Evolutionary conservation across 1,284 basidiomycete species (phyloP).

Genomic region (Volvariella surrecta): DNA sequence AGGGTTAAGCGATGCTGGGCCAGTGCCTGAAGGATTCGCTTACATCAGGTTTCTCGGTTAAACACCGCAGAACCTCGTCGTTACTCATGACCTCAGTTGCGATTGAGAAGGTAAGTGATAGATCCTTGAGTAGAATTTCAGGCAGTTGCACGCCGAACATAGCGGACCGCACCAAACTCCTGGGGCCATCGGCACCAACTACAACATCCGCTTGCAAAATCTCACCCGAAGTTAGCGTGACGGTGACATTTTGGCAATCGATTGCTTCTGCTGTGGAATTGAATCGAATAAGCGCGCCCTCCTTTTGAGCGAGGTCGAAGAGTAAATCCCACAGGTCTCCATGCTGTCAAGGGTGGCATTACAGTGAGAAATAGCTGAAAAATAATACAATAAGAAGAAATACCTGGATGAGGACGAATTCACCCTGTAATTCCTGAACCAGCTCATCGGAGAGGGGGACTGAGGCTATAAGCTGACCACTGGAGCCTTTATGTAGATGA

Average conservation of each 20-base stretch:
- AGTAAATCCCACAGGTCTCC: constrained; percentile 48
- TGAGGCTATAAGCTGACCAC: constrained; percentile 25
- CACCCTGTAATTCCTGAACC: constrained; percentile 18
- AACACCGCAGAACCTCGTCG: too few relatives aligned
- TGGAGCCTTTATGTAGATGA: too few relatives aligned
- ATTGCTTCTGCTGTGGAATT: constrained; percentile 33
- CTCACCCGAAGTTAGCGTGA: constrained; percentile 32
- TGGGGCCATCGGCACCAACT: constrained; percentile 46
- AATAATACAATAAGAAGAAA: constrained; percentile 1
- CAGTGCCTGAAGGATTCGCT: constrained; percentile 8
- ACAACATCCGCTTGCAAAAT: constrained; percentile 36
- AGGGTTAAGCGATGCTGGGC: constrained; percentile 1
- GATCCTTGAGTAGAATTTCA: constrained; percentile 20
- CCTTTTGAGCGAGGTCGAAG: constrained; percentile 35
- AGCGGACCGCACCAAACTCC: constrained; percentile 41
- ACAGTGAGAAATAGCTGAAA: not conserved
- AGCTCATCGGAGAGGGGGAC: constrained; percentile 29
- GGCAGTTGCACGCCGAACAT: constrained; percentile 24
- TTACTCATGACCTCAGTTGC: too few relatives aligned
- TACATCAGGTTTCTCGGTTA: constrained; percentile 23
- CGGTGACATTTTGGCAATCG: constrained; percentile 26
- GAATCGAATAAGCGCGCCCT: constrained; percentile 40
- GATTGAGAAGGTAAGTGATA: constrained; percentile 28
- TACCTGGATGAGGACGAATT: constrained; percentile 29
- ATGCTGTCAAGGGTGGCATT: constrained; percentile 30